Conservation (phyloP, 805 yeast genomes). For the Yamadazyma kitorensis region DNA sequence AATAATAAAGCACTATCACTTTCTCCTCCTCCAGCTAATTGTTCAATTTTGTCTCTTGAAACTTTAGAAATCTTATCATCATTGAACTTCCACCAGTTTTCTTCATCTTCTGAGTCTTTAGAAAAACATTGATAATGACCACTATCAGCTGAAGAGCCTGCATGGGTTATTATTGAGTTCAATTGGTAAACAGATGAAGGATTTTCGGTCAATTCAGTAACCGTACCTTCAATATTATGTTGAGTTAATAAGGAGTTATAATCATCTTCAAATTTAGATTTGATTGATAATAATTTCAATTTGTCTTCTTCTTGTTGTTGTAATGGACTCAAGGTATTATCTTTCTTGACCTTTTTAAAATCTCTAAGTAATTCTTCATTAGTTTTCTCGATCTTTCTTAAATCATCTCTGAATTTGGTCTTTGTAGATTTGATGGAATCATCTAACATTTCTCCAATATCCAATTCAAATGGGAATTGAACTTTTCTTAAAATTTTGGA, state of each 20-base stretch:
- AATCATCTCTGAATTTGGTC: conserved; percentile 69
- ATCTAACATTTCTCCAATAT: conserved; percentile 80
- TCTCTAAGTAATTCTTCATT: conserved; percentile 70
- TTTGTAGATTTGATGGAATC: conserved; percentile 69
- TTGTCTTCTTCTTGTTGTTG: conserved; percentile 57
- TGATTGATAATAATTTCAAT: conserved; percentile 46
- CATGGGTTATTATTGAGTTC: conserved; percentile 82
- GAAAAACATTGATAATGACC: conserved; percentile 96
- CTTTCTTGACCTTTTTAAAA: conserved; percentile 55
- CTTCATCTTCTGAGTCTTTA: conserved; percentile 68
- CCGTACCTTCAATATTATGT: conserved; percentile 16
- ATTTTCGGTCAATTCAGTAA: conserved; percentile 58
- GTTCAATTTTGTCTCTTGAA: conserved; percentile 77
- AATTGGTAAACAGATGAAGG: conserved; percentile 87
- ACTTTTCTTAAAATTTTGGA: conserved; percentile 93
- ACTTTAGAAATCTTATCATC: conserved; percentile 84
- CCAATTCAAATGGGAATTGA: conserved; percentile 90
- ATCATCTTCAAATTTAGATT: conserved; percentile 50
- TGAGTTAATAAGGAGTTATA: conserved; percentile 43
- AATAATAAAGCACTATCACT: conserved; percentile 91
- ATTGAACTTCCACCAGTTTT: conserved; percentile 91
- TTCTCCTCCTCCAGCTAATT: conserved; percentile 96
- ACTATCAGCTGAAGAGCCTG: conserved; percentile 93
- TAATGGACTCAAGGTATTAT: conserved; percentile 38
- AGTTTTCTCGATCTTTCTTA: conserved; percentile 72